These are phyloP conservation scores for Solanum medicagineum DNA, from an alignment of 257 asterid genomes.

Conservation along the genomic window DNA sequence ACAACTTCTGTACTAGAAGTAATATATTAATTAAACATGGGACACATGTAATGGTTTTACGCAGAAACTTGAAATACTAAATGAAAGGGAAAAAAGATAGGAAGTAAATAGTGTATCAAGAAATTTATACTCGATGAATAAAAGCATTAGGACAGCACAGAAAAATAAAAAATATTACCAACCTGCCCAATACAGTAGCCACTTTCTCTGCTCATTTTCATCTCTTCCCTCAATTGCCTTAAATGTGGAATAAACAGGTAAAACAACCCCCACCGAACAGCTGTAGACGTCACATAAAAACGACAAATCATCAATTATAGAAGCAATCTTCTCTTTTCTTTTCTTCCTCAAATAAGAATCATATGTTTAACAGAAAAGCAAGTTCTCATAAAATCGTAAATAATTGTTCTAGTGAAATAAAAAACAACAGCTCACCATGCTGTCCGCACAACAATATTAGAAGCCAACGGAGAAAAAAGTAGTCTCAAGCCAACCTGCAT, in stretches of 20 bases:
- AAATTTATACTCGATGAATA: neutral
- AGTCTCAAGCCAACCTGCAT: slow-evolving; percentile 69
- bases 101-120: neutral
- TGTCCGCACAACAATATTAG: slow-evolving; percentile 66
- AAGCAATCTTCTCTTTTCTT: neutral
- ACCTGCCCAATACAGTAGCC: slow-evolving; percentile 99
- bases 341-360: neutral
- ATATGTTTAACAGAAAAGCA: neutral
- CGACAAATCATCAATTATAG: neutral
- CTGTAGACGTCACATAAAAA: slow-evolving; percentile 30
- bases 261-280: slow-evolving; percentile 76
- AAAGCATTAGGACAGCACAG: neutral
- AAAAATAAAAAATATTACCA: slow-evolving; percentile 7
- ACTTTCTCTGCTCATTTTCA: slow-evolving; percentile 61
- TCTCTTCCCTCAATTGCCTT: slow-evolving; percentile 78
- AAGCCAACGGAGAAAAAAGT: slow-evolving; percentile 63
- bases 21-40: neutral
- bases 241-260: slow-evolving; percentile 93
- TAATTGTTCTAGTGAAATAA: neutral
- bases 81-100: neutral
- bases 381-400: neutral
- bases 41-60: neutral
- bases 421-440: slow-evolving; percentile 59
- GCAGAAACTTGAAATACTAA: neutral
- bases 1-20: neutral